Percentiles rank a stretch among this genome's conserved stretches.
These are phyloP conservation scores for Tolypocladium cylindrosporum DNA, from an alignment of 2,329 filamentous ascomycete genomes.

Conservation along the genomic window DNA sequence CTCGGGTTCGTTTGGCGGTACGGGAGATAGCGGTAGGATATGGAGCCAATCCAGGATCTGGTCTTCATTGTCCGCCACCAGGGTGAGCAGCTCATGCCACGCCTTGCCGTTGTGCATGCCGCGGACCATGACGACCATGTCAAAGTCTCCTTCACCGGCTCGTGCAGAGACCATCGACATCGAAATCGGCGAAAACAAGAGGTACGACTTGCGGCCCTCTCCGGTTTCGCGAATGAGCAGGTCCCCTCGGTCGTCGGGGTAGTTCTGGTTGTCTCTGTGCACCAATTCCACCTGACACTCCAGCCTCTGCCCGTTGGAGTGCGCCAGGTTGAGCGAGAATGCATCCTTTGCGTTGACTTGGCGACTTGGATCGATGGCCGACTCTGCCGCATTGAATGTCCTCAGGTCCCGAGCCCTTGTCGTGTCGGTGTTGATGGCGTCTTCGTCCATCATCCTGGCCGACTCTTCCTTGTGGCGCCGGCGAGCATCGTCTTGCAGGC, in stretches of 20 bases:
- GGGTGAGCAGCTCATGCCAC: constrained; percentile 79
- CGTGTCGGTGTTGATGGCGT: constrained; percentile 73
- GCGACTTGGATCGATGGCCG: constrained; percentile 65
- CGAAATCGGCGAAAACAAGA: constrained; percentile 85
- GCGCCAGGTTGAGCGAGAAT: constrained; percentile 74
- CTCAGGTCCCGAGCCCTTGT: constrained; percentile 70
- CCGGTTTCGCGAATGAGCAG: constrained; percentile 90
- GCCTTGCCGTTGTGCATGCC: constrained; percentile 54
- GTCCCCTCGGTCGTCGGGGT: constrained; percentile 62
- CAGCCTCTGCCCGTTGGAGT: constrained; percentile 83
- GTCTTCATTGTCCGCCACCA: constrained; percentile 66
- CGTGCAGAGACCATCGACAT: constrained; percentile 67
- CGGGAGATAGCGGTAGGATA: constrained; percentile 51
- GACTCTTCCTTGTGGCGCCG: constrained; percentile 53
- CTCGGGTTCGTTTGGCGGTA: constrained; percentile 33
- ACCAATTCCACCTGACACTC: constrained; percentile 84
- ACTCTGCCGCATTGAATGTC: constrained; percentile 61
- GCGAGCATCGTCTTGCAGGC: constrained; percentile 66
- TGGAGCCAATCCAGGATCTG: constrained; percentile 79
- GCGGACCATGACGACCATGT: constrained; percentile 81
- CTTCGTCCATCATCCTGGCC: constrained; percentile 71
- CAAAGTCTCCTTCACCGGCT: constrained; percentile 56
- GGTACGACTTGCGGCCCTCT: constrained; percentile 59
- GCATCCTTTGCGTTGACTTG: constrained; percentile 85
- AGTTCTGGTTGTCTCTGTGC: constrained; percentile 68